Evolutionary conservation across 202 grass and related monocot genomes (phyloP).

Genomic region (Panicum hallii): DNA sequence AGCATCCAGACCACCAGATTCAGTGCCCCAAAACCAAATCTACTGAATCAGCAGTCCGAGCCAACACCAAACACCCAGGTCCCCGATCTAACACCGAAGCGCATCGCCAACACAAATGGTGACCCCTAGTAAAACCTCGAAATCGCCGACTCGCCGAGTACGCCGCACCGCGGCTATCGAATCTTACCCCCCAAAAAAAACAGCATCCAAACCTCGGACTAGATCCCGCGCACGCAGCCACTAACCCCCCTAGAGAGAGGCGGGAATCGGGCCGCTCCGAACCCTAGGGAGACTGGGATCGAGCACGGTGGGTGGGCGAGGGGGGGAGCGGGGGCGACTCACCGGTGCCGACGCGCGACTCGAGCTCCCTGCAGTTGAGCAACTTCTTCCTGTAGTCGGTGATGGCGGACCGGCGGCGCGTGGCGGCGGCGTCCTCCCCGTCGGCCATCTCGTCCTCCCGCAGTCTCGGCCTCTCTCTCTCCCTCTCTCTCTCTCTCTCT

Average conservation of each 20-base stretch:
- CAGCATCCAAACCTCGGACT: not conserved
- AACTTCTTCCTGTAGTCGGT: slow-evolving; percentile 93
- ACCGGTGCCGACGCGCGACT: slow-evolving; percentile 84
- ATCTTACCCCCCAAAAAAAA: not conserved
- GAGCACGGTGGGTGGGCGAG: not conserved
- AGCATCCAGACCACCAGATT: slow-evolving; percentile 17
- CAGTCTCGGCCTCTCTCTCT: not conserved
- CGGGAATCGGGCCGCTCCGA: slow-evolving; percentile 6
- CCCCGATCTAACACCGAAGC: slow-evolving; percentile 29
- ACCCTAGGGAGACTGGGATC: slow-evolving; percentile 19
- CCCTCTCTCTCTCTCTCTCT: not conserved
- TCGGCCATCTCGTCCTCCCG: slow-evolving; percentile 56
- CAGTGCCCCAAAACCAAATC: slow-evolving; percentile 8
- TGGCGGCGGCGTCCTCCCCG: slow-evolving; percentile 64
- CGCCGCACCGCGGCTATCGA: not conserved
- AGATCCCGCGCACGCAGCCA: slow-evolving; percentile 24
- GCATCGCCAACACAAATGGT: not conserved
- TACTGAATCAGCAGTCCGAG: not conserved
- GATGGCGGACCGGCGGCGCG: slow-evolving; percentile 53
- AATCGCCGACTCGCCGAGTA: not conserved
- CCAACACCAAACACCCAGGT: not conserved
- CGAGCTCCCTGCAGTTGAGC: slow-evolving; percentile 88
- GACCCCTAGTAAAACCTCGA: slow-evolving; percentile 14
- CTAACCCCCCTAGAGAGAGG: not conserved
- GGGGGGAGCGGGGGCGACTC: not conserved